Evolutionary conservation across 495 filamentous ascomycete genomes (phyloP).

Genomic region (Hyaloscypha finlandica): DNA sequence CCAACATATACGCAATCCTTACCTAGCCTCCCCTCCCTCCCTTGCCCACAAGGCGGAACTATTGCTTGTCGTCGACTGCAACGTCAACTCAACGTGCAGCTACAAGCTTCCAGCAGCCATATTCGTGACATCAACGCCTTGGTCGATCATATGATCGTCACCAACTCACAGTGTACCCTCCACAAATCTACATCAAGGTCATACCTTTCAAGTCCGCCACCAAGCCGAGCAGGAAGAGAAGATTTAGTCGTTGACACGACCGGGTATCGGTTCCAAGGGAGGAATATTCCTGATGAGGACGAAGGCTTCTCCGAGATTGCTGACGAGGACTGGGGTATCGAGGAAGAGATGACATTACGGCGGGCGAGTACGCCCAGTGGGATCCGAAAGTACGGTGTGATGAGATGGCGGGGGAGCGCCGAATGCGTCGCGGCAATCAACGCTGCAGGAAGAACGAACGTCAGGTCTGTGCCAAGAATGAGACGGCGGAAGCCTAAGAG

Average conservation of each 20-base stretch:
- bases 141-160: conserved; percentile 30
- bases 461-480: conserved; percentile 28
- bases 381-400: conserved; percentile 25
- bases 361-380: conserved; percentile 29
- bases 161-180: conserved; percentile 28
- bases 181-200: conserved; percentile 8
- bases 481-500: conserved; percentile 17
- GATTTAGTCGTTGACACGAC: conserved; percentile 8
- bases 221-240: neutral
- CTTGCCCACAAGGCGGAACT: conserved; percentile 1
- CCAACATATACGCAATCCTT: neutral
- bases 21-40: neutral
- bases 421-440: conserved; percentile 7
- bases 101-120: conserved; percentile 24
- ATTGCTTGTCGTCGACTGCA: conserved; percentile 25
- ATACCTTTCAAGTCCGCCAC: conserved; percentile 1
- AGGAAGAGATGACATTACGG: conserved; percentile 21
- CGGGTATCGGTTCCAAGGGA: neutral
- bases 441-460: conserved; percentile 15
- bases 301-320: conserved; percentile 29
- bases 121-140: conserved; percentile 27
- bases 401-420: conserved; percentile 15
- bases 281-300: conserved; percentile 16
- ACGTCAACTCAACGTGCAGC: conserved; percentile 29
- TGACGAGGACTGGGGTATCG: conserved; percentile 10